These are phyloP conservation scores for Alternaria novae-zelandiae DNA, from an alignment of 2,329 filamentous ascomycete species.

Conservation along the genomic window DNA sequence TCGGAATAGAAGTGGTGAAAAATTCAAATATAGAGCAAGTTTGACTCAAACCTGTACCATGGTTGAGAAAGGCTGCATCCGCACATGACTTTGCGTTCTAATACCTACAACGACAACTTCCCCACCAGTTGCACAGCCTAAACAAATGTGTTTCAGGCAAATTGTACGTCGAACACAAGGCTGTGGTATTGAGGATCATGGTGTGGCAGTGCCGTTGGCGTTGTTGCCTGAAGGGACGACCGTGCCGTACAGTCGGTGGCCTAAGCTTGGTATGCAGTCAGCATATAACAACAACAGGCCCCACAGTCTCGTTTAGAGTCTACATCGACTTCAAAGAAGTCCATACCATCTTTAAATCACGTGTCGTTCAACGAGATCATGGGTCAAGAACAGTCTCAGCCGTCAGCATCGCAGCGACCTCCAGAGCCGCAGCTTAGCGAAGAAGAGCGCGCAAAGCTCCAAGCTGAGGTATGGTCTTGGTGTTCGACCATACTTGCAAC, in stretches of 20 bases:
- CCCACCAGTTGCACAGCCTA: not conserved
- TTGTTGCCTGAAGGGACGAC: not conserved
- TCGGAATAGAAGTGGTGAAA: not conserved
- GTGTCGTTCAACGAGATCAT: not conserved
- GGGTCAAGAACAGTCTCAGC: constrained; percentile 36
- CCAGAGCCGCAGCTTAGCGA: constrained; percentile 32
- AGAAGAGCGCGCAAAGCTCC: constrained; percentile 27
- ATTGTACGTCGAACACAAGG: not conserved
- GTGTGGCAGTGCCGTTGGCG: not conserved
- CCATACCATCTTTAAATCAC: not conserved
- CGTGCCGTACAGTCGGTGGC: not conserved
- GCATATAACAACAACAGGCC: not conserved
- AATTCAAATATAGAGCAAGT: not conserved
- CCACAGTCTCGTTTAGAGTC: not conserved
- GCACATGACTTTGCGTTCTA: not conserved
- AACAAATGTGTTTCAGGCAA: not conserved
- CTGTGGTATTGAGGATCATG: not conserved
- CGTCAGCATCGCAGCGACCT: constrained; percentile 7
- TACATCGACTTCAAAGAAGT: not conserved
- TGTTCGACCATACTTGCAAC: too few relatives aligned
- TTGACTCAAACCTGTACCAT: not conserved
- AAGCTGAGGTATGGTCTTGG: constrained; percentile 27
- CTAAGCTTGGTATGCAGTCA: not conserved
- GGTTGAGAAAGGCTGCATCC: not conserved
- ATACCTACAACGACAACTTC: not conserved